Base-by-base conservation (phyloP, 305 asterid species). In the Plantago coronopus region DNA sequence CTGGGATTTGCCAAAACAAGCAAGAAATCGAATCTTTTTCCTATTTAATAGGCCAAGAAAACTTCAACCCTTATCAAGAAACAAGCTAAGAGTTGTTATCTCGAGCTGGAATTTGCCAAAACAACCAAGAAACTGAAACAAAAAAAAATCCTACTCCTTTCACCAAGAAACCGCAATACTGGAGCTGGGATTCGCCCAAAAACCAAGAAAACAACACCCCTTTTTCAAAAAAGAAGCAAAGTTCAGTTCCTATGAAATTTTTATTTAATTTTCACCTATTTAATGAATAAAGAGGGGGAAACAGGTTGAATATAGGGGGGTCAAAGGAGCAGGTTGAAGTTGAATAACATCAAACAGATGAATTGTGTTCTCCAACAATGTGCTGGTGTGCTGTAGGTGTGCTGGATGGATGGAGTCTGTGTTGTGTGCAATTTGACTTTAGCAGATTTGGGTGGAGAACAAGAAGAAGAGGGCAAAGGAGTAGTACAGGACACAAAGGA, bases 311-410 rank as follows among this genome's bases (percentile, higher is more conserved):
- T 72, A 69, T 25, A 64, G 18, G 27, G 63, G 72, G 69, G 74
- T 72, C 73, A 74, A 77, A 68, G 68, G 55, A 73, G 66, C 55
- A 73, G 62, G 60, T 53, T 48, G 60, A 61, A 57, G 68, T 47
- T 48, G 54, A 48, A 66, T 71, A 76, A 51, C 48, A 67, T 38
- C 31, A 69, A 64, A 67, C 69, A 76, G 69, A 71, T 66, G 17
- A n/a, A 67, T 63, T 51, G 57, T 50, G 18, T 50, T 50, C 37
- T 50, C 56, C 56, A 50, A 50, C 56, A 0, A 19, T 50, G 56
- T 70, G 77, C 73, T 76, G 81, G 56, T 67, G 70, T 68, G 71
- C 71, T 65, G 72, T 61, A 64, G 78, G 67, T 63, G 71, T 58
- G 68, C 64, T 63, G 70, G 69, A 50, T 16, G 68, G 55, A 48